These are phyloP conservation scores for Prototheca cutis DNA, from an alignment of 163 green algal genomes.

Conservation along the genomic window DNA sequence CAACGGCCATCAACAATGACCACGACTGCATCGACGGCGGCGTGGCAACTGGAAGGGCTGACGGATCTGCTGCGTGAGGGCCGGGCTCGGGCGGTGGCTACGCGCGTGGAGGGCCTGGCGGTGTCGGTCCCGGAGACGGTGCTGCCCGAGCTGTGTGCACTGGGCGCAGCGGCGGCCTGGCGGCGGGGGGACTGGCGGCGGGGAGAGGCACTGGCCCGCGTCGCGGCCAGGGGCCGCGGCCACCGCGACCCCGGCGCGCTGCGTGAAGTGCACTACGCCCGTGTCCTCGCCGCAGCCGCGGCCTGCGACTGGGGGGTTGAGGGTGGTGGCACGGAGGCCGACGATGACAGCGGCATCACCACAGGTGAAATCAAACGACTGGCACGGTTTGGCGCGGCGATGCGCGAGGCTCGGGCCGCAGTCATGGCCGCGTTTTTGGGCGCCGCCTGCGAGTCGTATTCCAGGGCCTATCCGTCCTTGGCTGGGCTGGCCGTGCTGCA, in stretches of 20 bases:
- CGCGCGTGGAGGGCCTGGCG: neutral
- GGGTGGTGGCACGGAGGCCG: no score
- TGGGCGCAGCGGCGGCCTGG: slow-evolving; percentile 74
- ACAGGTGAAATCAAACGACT: no score
- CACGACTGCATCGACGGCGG: slow-evolving; percentile 2
- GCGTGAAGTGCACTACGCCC: slow-evolving; percentile 22
- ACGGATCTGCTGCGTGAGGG: slow-evolving; percentile 37
- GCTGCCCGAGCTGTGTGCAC: slow-evolving; percentile 41
- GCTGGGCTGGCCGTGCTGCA: slow-evolving; percentile 76
- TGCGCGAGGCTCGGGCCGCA: no score
- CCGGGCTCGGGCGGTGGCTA: neutral
- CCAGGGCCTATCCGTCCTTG: slow-evolving; percentile 74
- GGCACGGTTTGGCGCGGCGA: no score
- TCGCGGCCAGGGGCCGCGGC: neutral
- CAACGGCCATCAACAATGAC: slow-evolving; percentile 11
- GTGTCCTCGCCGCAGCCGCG: neutral
- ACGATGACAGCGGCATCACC: no score
- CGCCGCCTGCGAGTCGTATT: slow-evolving; percentile 78
- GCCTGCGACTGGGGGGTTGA: no score
- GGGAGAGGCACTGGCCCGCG: neutral
- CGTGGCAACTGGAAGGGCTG: slow-evolving; percentile 4
- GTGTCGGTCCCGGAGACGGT: neutral
- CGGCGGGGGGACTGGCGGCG: slow-evolving; percentile 50
- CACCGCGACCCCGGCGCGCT: slow-evolving; percentile 17
- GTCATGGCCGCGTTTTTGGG: slow-evolving; percentile 49